Conservation (phyloP, 306 rosid species). For the Acacia melanoxylon region DNA sequence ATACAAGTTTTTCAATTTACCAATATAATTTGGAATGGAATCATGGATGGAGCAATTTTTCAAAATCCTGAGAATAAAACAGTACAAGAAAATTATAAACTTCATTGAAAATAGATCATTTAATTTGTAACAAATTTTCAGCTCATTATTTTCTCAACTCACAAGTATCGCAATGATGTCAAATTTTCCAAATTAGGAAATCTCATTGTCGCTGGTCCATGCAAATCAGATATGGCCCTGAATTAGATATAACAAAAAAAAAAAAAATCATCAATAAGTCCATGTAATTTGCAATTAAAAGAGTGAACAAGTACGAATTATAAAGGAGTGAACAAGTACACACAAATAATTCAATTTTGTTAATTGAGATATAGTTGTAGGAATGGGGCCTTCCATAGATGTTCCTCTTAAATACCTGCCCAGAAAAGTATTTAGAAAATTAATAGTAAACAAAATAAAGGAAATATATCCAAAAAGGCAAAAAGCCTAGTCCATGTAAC, state of each 20-base stretch:
- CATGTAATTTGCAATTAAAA: conserved; percentile 1
- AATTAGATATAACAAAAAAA: no score
- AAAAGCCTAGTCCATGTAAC: no score
- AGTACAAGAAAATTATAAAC: not conserved
- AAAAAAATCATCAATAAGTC: no score
- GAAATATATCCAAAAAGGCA: not conserved
- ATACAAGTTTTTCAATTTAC: not conserved
- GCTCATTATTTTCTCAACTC: conserved; percentile 32
- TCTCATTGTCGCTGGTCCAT: no score
- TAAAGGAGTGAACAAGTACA: conserved; percentile 28
- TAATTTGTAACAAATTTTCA: no score
- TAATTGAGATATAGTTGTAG: conserved; percentile 50
- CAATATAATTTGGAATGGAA: conserved; percentile 47
- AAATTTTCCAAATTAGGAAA: no score
- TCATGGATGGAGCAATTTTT: conserved; percentile 72
- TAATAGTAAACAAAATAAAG: no score
- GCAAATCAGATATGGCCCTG: no score
- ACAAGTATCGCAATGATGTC: no score
- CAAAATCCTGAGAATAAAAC: conserved; percentile 54
- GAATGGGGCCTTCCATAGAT: conserved; percentile 25
- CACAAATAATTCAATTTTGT: conserved; percentile 48
- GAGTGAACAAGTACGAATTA: not conserved
- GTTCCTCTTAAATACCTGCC: not conserved
- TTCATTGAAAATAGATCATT: not conserved
- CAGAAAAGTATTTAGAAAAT: no score